Evolutionary conservation across 225 moss, liverwort and hornwort species (phyloP).

Genomic region (Antitrichia curtipendula): DNA sequence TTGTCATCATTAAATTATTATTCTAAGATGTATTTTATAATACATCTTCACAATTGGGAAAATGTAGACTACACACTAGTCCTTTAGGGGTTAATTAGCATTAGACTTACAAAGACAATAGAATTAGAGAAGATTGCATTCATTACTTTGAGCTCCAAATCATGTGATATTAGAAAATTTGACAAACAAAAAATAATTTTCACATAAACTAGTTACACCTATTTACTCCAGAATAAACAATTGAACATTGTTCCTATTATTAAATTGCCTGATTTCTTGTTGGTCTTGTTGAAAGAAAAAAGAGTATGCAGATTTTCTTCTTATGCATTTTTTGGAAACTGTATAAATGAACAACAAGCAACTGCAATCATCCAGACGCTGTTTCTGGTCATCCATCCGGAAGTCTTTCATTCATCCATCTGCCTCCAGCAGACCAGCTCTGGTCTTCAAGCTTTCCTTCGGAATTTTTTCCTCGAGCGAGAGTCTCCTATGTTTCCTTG

Average conservation of each 20-base stretch:
- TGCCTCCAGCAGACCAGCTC: no score
- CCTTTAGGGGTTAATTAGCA: rapidly evolving
- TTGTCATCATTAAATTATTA: neutral
- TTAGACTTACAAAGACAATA: no score
- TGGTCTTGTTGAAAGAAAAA: neutral
- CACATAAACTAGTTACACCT: neutral
- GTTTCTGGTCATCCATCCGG: neutral
- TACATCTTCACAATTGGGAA: neutral
- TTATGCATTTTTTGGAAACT: neutral
- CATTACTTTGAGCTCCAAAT: neutral
- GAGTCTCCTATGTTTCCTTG: neutral
- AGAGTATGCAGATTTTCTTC: neutral
- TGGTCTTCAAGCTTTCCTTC: neutral
- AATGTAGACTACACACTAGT: rapidly evolving
- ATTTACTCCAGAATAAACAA: neutral
- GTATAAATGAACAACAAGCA: neutral
- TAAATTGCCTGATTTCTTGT: neutral
- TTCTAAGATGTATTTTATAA: neutral
- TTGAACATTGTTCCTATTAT: neutral
- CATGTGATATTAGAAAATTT: neutral
- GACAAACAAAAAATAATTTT: neutral
- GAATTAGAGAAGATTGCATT: neutral
- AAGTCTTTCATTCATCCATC: neutral
- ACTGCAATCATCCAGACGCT: neutral
- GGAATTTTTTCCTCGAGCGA: neutral